Base-by-base conservation (phyloP, 257 asterid genomes). In the Thymus quinquecostatus region DNA sequence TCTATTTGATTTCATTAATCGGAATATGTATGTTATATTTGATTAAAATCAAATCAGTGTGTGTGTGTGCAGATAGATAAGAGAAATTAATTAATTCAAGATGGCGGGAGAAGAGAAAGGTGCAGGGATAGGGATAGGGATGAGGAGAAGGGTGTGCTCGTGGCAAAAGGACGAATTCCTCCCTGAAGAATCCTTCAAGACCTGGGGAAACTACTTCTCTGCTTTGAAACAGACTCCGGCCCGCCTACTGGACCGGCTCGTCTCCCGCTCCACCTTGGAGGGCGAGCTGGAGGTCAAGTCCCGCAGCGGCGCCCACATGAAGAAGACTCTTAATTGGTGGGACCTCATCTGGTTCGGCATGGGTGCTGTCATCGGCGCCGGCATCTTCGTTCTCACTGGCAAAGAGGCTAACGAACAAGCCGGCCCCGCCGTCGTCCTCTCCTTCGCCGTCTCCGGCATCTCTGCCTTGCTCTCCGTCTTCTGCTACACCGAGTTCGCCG, bases 311-410 rank as follows among this genome's bases (percentile, higher is more conserved):
- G 66, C 81, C 70, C 82, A 79, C 80, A 84, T 88, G 95, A 88
- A 84, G 77, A 78, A 12, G 79, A 86, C 85, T 1, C 87, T 88
- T 2, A 64, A 82, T 1, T 84, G 90, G 95, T 88, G 92, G 92
- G 95, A 88, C 60, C 56, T 88, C 45, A 86, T 88, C 61, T 86
- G 95, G 92, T 84, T 88, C 64, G 95, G 95, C 28, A 81, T 88
- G 92, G 95, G 95, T 3, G 88, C 88, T 29, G 84, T 85, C 38
- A 81, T 87, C 75, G 91, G 91, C 57, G 85, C 94, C 55, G 94
- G 94, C 8, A 85, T 87, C 32, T 87, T 87, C 72, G 91, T 87
- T 1, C 85, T 87, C 73, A 82, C 89, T 43, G 91, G 91, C 1
- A 81, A 70, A 8, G 94, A 87, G 84, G 91, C 94, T 3, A 69